Conservation (phyloP, 805 yeast genomes). For the Metschnikowia kunwiensis region DNA sequence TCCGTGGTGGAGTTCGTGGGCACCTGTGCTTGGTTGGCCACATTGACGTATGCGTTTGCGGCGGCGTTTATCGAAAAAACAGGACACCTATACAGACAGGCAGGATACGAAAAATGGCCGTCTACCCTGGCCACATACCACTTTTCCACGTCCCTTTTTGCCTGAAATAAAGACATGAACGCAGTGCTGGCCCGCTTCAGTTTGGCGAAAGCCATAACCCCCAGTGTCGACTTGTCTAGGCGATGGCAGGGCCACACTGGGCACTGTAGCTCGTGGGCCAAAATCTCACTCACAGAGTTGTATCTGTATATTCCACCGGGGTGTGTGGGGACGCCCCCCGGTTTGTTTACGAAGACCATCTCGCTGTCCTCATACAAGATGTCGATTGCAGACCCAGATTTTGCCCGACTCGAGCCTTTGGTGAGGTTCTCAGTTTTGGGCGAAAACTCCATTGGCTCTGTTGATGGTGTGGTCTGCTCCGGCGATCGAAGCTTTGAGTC, state of each 20-base stretch:
- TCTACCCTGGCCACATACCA: slow-evolving; percentile 45
- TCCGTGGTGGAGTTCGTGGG: slow-evolving; percentile 33
- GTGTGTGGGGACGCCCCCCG: slow-evolving; percentile 54
- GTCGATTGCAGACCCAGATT: not conserved
- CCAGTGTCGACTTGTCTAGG: slow-evolving; percentile 51
- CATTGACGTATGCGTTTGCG: slow-evolving; percentile 24
- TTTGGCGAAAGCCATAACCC: slow-evolving; percentile 45
- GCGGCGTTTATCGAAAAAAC: slow-evolving; percentile 32
- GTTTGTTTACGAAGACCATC: slow-evolving; percentile 47
- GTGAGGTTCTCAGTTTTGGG: no score
- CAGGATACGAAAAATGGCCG: slow-evolving; percentile 38
- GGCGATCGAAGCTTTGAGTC: not conserved
- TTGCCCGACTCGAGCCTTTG: no score
- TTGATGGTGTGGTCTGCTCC: not conserved
- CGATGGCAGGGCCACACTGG: slow-evolving; percentile 46
- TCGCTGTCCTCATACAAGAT: slow-evolving; percentile 37
- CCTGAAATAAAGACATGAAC: slow-evolving; percentile 31
- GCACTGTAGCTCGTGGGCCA: slow-evolving; percentile 29
- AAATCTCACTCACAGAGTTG: slow-evolving; percentile 44
- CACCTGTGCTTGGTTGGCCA: slow-evolving; percentile 21
- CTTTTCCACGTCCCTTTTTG: slow-evolving; percentile 31
- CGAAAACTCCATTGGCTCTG: not conserved
- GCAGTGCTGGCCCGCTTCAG: slow-evolving; percentile 29
- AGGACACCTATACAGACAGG: slow-evolving; percentile 36
- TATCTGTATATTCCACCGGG: slow-evolving; percentile 45